Percentiles rank a stretch among this genome's conserved stretches.
Evolutionary conservation across 2,329 filamentous ascomycete species (phyloP).

Genomic region (Colletotrichum tropicicola): DNA sequence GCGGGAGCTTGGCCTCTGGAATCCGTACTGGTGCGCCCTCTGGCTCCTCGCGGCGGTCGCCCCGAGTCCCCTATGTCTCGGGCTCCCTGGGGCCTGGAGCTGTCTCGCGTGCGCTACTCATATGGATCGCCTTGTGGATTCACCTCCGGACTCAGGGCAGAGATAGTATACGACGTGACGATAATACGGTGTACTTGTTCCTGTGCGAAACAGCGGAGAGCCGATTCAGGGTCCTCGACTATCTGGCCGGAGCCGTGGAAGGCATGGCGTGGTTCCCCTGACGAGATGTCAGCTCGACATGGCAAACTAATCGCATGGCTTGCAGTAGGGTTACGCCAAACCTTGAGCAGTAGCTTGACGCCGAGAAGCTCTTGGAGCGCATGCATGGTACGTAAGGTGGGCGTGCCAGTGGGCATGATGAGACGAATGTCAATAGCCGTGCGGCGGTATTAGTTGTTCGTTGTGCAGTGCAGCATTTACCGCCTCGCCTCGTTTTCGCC

Average conservation of each 20-base stretch:
- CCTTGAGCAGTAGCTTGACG: background rate
- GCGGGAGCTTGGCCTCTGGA: conserved; percentile 4
- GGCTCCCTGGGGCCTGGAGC: conserved; percentile 21
- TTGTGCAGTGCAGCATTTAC: background rate
- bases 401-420: background rate
- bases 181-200: background rate
- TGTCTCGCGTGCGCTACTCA: conserved; percentile 22
- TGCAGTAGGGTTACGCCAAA: background rate
- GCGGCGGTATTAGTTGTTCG: background rate
- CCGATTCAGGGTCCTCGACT: background rate
- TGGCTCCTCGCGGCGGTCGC: background rate
- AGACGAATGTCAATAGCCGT: conserved; percentile 1
- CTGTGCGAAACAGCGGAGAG: background rate
- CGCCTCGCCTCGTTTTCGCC: background rate
- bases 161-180: background rate
- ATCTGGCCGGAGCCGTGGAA: background rate
- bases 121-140: conserved; percentile 8
- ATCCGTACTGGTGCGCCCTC: background rate
- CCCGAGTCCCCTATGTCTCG: conserved; percentile 12
- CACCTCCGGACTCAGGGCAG: background rate
- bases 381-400: conserved; percentile 6
- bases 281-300: background rate
- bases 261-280: background rate
- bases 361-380: conserved; percentile 1
- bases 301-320: background rate